Evolutionary conservation across 2,329 filamentous ascomycete species (phyloP).

Genomic region (Cladosporium sp.): DNA sequence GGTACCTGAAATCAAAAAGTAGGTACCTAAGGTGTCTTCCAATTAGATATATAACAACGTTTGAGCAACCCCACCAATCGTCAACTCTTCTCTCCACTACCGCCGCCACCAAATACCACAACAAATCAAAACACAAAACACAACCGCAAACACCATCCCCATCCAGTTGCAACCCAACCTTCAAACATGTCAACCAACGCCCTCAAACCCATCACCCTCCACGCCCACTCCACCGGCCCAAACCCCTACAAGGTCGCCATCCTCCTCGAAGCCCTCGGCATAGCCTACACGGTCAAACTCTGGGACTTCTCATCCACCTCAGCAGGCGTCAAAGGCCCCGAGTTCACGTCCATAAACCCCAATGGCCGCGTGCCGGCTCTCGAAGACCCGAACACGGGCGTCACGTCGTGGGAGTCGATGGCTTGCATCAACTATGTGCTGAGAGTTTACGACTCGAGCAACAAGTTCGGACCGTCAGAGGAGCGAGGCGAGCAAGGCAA

Average conservation of each 20-base stretch:
- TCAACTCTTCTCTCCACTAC: neutral
- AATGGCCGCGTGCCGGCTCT: conserved; percentile 43
- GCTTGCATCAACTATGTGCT: conserved; percentile 49
- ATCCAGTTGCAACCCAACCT: neutral
- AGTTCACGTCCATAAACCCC: conserved; percentile 40
- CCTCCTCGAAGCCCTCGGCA: conserved; percentile 36
- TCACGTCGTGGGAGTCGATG: conserved; percentile 48
- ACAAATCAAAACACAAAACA: neutral
- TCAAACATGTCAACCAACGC: conserved; percentile 20
- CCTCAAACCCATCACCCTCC: conserved; percentile 36
- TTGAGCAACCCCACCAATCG: no score
- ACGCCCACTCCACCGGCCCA: conserved; percentile 33
- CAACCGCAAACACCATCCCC: neutral
- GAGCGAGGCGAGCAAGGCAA: conserved; percentile 33
- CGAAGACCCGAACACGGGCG: conserved; percentile 43
- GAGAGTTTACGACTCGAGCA: conserved; percentile 38
- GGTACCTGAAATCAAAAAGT: neutral
- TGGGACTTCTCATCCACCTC: conserved; percentile 40
- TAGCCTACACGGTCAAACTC: conserved; percentile 40
- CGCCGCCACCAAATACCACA: neutral
- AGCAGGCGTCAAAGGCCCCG: conserved; percentile 36
- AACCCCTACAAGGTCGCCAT: conserved; percentile 22
- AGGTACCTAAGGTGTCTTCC: neutral
- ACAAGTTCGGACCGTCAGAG: conserved; percentile 15
- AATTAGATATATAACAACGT: neutral